Conservation (phyloP, 768 basidiomycete genomes). For the Rhodotorula babjevae region DNA sequence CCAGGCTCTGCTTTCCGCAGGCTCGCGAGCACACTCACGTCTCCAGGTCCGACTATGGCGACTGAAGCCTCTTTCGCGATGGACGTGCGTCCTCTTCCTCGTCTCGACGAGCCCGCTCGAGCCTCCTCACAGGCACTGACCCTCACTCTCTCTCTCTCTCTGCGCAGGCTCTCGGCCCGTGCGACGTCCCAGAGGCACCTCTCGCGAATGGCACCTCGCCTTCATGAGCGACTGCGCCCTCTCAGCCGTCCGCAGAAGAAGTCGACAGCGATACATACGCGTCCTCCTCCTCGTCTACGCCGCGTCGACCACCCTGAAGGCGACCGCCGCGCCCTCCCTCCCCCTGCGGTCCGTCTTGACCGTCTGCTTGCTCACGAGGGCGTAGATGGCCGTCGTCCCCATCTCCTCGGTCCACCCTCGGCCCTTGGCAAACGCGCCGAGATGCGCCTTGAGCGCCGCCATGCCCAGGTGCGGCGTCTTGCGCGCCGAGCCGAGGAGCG, state of each 20-base stretch:
- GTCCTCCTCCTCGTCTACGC: too few species aligned
- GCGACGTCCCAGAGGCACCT: background rate
- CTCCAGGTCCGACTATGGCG: background rate
- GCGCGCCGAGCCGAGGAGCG: background rate
- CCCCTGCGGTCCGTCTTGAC: conserved; percentile 32
- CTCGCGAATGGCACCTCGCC: too few species aligned
- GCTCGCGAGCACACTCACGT: conserved; percentile 10
- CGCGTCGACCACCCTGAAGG: conserved; percentile 8
- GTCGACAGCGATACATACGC: background rate
- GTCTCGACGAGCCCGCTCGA: too few species aligned
- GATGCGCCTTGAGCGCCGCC: conserved; percentile 11
- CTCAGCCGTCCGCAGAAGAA: too few species aligned
- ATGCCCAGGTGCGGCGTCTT: conserved; percentile 17
- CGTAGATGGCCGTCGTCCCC: conserved; percentile 28
- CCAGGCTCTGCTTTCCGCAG: background rate
- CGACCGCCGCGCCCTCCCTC: conserved; percentile 21
- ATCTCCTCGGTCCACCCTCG: conserved; percentile 31
- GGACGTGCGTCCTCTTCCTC: conserved; percentile 18
- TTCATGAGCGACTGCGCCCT: too few species aligned
- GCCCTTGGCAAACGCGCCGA: conserved; percentile 9
- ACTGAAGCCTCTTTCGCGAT: conserved; percentile 13
- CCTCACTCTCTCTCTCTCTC: too few species aligned
- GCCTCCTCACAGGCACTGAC: too few species aligned
- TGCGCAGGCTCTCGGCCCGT: conserved; percentile 3
- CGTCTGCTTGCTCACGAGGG: conserved; percentile 16